Base-by-base conservation (phyloP, 1,139 yeast genomes). In the Magnusiomyces tetraspermus region DNA sequence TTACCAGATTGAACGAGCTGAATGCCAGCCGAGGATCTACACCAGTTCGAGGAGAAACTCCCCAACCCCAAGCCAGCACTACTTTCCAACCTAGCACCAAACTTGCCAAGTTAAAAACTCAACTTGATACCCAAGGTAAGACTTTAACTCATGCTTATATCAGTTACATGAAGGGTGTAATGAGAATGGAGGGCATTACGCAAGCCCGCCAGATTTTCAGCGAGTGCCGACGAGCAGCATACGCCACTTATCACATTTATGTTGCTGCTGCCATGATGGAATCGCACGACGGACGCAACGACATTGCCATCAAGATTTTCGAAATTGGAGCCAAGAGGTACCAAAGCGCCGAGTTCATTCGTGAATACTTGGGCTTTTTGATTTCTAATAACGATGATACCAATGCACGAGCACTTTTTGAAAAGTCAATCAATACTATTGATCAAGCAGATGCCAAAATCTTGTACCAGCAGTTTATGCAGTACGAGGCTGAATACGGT, bases 241-340 rank as follows among this genome's bases (percentile, higher is more conserved):
- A 75, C 57, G 81, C 85, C 47, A 84, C 95, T 0, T 80, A 81
- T 70, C 88, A 86, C 59, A 77, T 92, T 33, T 92, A 78, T 66
- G 82, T 83, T 28, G 94, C 87, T 52, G 84, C 87, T 61, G 95
- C 97, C 0, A 74, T 81, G 64, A 75, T 90, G 73, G 98, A 92
- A 65, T 82, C 80, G 61, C 82, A 82, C 61, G 78, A 83, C 46
- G 73, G 70, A 56, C 69, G 69, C 47, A 73, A 77, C 50, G 83
- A 80, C 52, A 81, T 85, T 43, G 92, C 97, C 0, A 73, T 78
- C 51, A 83, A 83, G 63, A 83, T 90, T 41, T 84, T 88, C 67
- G 95, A 86, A 59, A 70, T 88, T 49, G 97, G 95, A 1, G 71
- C 85, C 71, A 85, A 81, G 64, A 69, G 77, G 55, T 84, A 78